Evolutionary conservation across 495 filamentous ascomycete species (phyloP).

Genomic region (Lasiosphaeriaceae sp.): DNA sequence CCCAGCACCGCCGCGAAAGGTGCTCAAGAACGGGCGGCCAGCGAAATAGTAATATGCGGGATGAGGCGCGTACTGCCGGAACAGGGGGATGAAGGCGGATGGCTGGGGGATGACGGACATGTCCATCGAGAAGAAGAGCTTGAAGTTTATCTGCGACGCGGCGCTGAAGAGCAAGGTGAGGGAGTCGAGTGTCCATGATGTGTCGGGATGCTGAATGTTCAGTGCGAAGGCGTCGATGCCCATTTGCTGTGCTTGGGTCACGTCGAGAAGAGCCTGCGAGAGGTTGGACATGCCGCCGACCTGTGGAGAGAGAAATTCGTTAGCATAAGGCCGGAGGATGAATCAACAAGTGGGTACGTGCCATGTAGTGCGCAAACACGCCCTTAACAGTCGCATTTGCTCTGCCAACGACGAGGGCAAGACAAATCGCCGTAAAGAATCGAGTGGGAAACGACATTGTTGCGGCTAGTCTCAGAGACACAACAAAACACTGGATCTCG

Average conservation of each 20-base stretch:
- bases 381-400: conserved; percentile 2
- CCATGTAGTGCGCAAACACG: conserved; percentile 14
- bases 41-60: conserved; percentile 42
- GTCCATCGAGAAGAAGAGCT: conserved; percentile 18
- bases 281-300: conserved; percentile 7
- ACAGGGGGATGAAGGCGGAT: neutral
- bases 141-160: conserved; percentile 3
- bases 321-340: neutral
- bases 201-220: conserved; percentile 10
- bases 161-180: conserved; percentile 6
- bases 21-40: conserved; percentile 52
- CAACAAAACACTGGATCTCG: no score
- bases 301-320: no score
- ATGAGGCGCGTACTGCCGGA: conserved; percentile 30
- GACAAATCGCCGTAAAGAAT: neutral
- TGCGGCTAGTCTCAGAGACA: no score
- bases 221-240: conserved; percentile 17
- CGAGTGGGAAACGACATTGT: neutral
- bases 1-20: conserved; percentile 56
- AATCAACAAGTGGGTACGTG: neutral
- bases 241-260: conserved; percentile 2
- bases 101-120: conserved; percentile 5
- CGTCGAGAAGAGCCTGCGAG: conserved; percentile 5
- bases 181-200: conserved; percentile 1
- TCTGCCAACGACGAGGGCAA: neutral